Conservation (phyloP, 2,329 filamentous ascomycete genomes). For the Phaeophleospora eucalypticola region DNA sequence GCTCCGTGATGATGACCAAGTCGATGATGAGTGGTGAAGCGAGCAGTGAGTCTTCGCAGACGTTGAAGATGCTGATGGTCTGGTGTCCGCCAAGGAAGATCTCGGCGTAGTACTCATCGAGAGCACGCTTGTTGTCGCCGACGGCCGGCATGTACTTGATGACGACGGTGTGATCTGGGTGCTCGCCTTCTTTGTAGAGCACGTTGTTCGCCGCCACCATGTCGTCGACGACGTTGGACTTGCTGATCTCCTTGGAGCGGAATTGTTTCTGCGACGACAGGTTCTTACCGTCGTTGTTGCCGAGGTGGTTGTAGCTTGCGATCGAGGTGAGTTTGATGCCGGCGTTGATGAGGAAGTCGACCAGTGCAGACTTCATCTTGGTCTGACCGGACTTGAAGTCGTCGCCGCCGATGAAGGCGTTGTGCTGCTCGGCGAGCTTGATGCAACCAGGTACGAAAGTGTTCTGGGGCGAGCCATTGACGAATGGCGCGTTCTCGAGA, state of each 20-base stretch:
- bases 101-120: conserved; percentile 99
- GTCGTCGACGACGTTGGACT: conserved; percentile 98
- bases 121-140: conserved; percentile 96
- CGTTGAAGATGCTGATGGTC: conserved; percentile 97
- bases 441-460: conserved; percentile 94
- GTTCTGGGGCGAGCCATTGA: conserved; percentile 99
- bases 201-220: conserved; percentile 96
- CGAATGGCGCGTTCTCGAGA: conserved; percentile 85
- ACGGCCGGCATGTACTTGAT: conserved; percentile 99
- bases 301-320: conserved; percentile 97
- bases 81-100: conserved; percentile 99
- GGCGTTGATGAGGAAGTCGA: conserved; percentile 97
- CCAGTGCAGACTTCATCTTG: conserved; percentile 99
- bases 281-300: conserved; percentile 99
- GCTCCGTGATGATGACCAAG: conserved; percentile 84
- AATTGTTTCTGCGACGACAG: conserved; percentile 96
- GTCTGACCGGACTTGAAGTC: conserved; percentile 99
- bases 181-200: conserved; percentile 85
- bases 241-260: conserved; percentile 99
- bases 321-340: conserved; percentile 99
- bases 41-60: conserved; percentile 96
- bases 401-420: conserved; percentile 90
- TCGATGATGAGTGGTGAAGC: conserved; percentile 97
- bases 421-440: conserved; percentile 79
- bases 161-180: conserved; percentile 96